These are phyloP conservation scores for Eremochloa ophiuroides DNA, from an alignment of 176 grass and related monocot species.

Conservation along the genomic window DNA sequence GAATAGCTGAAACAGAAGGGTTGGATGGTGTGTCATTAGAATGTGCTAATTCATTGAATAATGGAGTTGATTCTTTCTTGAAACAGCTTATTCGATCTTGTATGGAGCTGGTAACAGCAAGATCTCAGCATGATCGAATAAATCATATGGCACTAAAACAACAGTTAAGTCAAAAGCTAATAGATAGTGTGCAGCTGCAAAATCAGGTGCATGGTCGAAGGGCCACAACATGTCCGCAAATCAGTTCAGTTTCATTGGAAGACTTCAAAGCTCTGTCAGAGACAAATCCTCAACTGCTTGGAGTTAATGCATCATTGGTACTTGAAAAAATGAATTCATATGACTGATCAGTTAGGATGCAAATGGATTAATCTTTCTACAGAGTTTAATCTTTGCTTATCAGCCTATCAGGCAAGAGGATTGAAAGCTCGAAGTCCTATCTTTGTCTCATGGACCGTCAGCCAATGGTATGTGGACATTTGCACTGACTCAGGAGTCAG, in stretches of 20 bases:
- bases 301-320: background rate
- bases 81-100: slow-evolving; percentile 53
- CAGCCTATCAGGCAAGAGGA: background rate
- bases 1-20: slow-evolving; percentile 50
- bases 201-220: background rate
- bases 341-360: background rate
- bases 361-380: background rate
- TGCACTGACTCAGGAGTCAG: background rate
- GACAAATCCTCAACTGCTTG: slow-evolving; percentile 5
- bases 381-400: background rate
- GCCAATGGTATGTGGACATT: background rate
- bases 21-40: slow-evolving; percentile 51
- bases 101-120: slow-evolving; percentile 36
- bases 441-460: background rate
- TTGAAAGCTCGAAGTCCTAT: slow-evolving; percentile 5
- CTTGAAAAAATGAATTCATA: slow-evolving; percentile 8
- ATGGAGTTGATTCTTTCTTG: slow-evolving; percentile 50
- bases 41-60: slow-evolving; percentile 59
- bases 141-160: background rate
- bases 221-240: background rate
- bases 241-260: slow-evolving; percentile 5
- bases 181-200: background rate
- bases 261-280: background rate
- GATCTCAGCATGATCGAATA: slow-evolving; percentile 20
- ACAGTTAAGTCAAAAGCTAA: slow-evolving; percentile 10